A percentile compares a stretch with the other conserved stretches of the same genome.
These are phyloP conservation scores for Bolboschoenus planiculmis DNA, from an alignment of 176 grass and related monocot species.

Conservation along the genomic window DNA sequence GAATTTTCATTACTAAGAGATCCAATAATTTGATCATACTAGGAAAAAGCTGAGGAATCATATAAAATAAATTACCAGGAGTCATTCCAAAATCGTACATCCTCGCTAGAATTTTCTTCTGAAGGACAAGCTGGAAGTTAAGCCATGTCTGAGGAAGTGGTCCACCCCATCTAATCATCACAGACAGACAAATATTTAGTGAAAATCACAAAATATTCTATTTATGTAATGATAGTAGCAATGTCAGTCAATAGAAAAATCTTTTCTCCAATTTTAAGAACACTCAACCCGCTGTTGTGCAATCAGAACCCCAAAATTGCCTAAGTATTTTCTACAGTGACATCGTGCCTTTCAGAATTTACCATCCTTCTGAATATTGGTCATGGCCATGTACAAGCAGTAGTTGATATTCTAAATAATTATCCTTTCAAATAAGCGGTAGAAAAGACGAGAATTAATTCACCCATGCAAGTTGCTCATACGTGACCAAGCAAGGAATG, in stretches of 20 bases:
- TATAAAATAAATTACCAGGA: slow-evolving; percentile 52
- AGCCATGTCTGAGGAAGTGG: slow-evolving; percentile 89
- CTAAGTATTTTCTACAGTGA: not conserved
- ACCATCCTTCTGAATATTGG: not conserved
- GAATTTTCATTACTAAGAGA: not conserved
- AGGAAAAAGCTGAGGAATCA: not conserved
- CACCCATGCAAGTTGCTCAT: slow-evolving; percentile 95
- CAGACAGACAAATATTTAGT: slow-evolving; percentile 17
- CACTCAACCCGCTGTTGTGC: not conserved
- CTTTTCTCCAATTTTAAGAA: not conserved
- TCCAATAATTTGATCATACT: not conserved
- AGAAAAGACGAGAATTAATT: slow-evolving; percentile 8
- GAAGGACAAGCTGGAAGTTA: slow-evolving; percentile 61
- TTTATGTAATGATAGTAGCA: not conserved
- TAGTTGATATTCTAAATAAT: not conserved
- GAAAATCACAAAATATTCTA: not conserved
- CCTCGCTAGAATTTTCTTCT: slow-evolving; percentile 67
- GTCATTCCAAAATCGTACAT: slow-evolving; percentile 94
- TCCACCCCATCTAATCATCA: slow-evolving; percentile 73
- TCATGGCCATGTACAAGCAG: not conserved
- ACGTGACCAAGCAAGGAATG: slow-evolving; percentile 93
- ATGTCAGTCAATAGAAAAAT: not conserved
- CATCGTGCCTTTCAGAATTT: not conserved
- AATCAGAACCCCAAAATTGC: not conserved
- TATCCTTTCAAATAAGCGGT: not conserved